phyloP scores from a whole-genome alignment of 2,329 filamentous ascomycete species.

The Aureobasidium vineae region DNA sequence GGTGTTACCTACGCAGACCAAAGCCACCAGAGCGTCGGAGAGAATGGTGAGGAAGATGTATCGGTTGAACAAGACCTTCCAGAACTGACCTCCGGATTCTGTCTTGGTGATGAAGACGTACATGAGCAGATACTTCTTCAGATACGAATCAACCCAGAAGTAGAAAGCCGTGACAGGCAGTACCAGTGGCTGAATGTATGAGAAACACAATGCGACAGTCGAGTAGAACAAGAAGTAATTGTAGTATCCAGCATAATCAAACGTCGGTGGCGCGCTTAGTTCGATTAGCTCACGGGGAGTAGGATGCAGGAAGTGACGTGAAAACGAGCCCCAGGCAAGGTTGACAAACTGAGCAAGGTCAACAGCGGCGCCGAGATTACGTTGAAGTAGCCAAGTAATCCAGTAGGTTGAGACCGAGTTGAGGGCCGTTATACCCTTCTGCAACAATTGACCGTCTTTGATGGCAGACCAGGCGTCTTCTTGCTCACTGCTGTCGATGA shows the following conservation, averaged over 20 bases:
- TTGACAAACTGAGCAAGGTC: conserved; percentile 89
- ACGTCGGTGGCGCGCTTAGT: conserved; percentile 84
- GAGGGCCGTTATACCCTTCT: conserved; percentile 67
- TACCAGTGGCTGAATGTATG: conserved; percentile 80
- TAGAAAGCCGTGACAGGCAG: conserved; percentile 85
- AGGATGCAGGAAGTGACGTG: conserved; percentile 78
- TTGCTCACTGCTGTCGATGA: conserved; percentile 60
- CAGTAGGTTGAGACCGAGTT: conserved; percentile 86
- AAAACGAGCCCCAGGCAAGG: conserved; percentile 78
- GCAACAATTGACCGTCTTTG: conserved; percentile 60
- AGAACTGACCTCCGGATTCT: conserved; percentile 90
- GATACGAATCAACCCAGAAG: conserved; percentile 78
- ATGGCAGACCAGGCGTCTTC: conserved; percentile 68
- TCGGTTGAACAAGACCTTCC: conserved; percentile 91
- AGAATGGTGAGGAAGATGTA: conserved; percentile 78
- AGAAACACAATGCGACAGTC: conserved; percentile 83
- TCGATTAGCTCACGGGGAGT: conserved; percentile 91
- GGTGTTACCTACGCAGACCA: conserved; percentile 70
- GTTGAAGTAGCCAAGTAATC: conserved; percentile 89
- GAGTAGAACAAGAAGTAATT: conserved; percentile 97
- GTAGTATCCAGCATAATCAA: conserved; percentile 96
- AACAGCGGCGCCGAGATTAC: conserved; percentile 88
- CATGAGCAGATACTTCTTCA: conserved; percentile 93
- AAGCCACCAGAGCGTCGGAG: conserved; percentile 72
- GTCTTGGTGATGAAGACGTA: conserved; percentile 95